Percentiles rank a stretch among this genome's conserved stretches.
phyloP scores from a whole-genome alignment of 1,139 yeast species.

The Debaryomycetaceae sp. region DNA sequence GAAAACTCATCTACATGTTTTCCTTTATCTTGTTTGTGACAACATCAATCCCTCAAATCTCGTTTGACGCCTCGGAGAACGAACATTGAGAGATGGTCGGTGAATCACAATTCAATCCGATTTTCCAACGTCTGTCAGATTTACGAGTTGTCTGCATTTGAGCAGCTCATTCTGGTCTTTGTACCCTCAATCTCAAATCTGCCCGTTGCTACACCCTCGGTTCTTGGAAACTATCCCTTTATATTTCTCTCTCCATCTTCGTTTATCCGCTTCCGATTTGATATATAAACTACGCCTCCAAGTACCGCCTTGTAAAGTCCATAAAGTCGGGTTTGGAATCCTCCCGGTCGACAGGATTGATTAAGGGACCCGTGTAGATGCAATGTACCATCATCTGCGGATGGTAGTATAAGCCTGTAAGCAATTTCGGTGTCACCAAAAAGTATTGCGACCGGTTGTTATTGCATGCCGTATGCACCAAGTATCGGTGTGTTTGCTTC shows the following conservation, averaged over 20 bases:
- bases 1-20: not conserved
- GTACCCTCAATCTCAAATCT: not conserved
- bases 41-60: too few relatives aligned
- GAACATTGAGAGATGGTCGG: too few relatives aligned
- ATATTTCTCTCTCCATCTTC: too few relatives aligned
- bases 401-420: conserved; percentile 71
- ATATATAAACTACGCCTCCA: conserved; percentile 4
- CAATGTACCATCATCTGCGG: conserved; percentile 80
- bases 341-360: conserved; percentile 14
- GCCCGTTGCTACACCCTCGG: too few relatives aligned
- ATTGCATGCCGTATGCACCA: conserved; percentile 77
- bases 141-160: too few relatives aligned
- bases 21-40: not conserved
- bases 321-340: conserved; percentile 15
- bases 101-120: too few relatives aligned
- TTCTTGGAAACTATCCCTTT: too few relatives aligned
- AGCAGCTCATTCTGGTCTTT: too few relatives aligned
- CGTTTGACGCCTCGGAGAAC: too few relatives aligned
- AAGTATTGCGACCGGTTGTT: conserved; percentile 65
- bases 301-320: conserved; percentile 10
- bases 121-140: too few relatives aligned
- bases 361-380: conserved; percentile 58
- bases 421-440: conserved; percentile 82
- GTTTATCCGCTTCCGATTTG: too few relatives aligned
- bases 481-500: conserved; percentile 72